These are phyloP conservation scores for Melocanna baccifera DNA, from an alignment of 176 grass and related monocot genomes.

Conservation along the genomic window DNA sequence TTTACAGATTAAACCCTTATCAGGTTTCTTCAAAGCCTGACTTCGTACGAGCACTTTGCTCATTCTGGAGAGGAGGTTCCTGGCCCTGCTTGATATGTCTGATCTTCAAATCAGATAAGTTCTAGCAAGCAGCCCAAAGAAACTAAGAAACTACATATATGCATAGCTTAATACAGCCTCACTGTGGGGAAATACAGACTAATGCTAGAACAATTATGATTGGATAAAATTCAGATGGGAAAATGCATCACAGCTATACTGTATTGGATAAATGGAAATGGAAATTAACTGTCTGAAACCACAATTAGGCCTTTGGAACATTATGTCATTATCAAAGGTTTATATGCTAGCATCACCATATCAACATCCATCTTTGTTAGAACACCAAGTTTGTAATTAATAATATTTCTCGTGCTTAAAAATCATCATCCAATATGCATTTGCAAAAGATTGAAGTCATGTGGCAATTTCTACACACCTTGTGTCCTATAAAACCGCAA, in stretches of 20 bases:
- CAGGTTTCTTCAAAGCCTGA: conserved; percentile 69
- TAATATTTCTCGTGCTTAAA: not conserved
- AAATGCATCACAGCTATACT: not conserved
- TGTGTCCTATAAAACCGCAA: conserved; percentile 93
- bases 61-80: conserved; percentile 75
- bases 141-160: conserved; percentile 16
- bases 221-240: not conserved
- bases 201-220: conserved; percentile 6
- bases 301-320: not conserved
- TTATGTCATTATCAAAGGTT: not conserved
- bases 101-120: conserved; percentile 78
- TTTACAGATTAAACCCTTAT: conserved; percentile 66
- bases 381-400: conserved; percentile 6
- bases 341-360: not conserved
- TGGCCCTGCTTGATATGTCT: conserved; percentile 94
- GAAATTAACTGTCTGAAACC: not conserved
- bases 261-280: not conserved
- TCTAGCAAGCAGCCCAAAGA: conserved; percentile 39
- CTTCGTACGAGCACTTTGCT: conserved; percentile 80
- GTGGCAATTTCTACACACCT: conserved; percentile 54
- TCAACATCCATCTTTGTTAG: not conserved
- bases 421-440: conserved; percentile 3
- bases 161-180: conserved; percentile 2
- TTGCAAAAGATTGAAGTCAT: not conserved
- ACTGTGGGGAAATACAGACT: not conserved